Evolutionary conservation across 495 filamentous ascomycete genomes (phyloP).

Genomic region (Letharia columbiana): DNA sequence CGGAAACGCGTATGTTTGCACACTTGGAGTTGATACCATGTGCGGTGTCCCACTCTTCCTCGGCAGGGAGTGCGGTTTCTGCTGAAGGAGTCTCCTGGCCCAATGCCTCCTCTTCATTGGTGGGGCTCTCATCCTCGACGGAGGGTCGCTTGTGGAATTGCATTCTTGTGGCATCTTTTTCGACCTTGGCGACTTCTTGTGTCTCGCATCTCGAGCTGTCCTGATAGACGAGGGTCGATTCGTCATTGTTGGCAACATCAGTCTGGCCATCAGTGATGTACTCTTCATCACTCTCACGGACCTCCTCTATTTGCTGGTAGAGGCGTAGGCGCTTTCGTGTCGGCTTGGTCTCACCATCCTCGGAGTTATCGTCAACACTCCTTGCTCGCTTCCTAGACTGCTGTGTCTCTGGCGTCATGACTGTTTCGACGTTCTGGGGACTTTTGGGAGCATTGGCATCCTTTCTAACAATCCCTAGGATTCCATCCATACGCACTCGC

Average conservation of each 20-base stretch:
- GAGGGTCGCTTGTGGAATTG: not conserved
- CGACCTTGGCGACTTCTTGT: not conserved
- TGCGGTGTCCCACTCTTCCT: not conserved
- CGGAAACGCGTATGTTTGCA: not conserved
- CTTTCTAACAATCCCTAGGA: not conserved
- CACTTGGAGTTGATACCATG: not conserved
- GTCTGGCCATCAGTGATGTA: not conserved
- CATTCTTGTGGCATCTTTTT: not conserved
- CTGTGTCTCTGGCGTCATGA: not conserved
- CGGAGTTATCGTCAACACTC: not conserved
- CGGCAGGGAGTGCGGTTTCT: not conserved
- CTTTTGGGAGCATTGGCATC: not conserved
- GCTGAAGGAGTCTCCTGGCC: not conserved
- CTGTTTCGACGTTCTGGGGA: not conserved
- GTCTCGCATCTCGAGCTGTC: not conserved
- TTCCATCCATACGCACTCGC: not conserved
- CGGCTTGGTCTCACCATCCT: not conserved
- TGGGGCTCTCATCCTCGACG: not conserved
- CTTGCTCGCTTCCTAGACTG: not conserved
- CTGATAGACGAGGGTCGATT: not conserved
- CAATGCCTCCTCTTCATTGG: not conserved
- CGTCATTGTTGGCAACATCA: not conserved
- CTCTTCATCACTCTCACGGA: not conserved
- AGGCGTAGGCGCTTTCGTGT: not conserved
- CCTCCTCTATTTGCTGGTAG: not conserved